Evolutionary conservation across 208 protist genomes (phyloP), one percentile per base, ranked within the genome.

Genomic region (Spongospora subterranea): DNA sequence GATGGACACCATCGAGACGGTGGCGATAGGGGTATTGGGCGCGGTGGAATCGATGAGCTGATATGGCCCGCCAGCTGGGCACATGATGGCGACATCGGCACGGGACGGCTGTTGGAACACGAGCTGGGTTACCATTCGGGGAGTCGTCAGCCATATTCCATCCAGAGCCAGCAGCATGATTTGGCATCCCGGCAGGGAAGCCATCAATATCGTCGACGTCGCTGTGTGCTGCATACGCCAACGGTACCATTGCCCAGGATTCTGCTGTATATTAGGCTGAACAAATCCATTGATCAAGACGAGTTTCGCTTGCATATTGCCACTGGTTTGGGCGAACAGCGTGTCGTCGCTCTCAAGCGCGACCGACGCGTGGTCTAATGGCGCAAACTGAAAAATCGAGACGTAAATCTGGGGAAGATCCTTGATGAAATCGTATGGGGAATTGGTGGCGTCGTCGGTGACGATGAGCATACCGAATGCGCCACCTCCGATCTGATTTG

Each of bases 101-200:
- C 53, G 46, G 29, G 76, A 60, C 0, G 90, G 64, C 38, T 64
- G 41, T 46, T 89, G 38, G 64, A 71, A 64, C 24, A 35, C 32
- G 29, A 46, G 38, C 0, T 0, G 35, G 0, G 88, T 66, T 0
- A 45, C 76, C n/a, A 45, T 76, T 38, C 71, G 90, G 0, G 90
- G 71, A 38, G 90, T n/a, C 6, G 35, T 43, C n/a, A 92, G 90
- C 45, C 60, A 89, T 29, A 92, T 45, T 0, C 90, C 90, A 54
- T 92, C 90, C 38, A 89, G 53, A 50, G 90, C 90, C 45, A 92
- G 71, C 20, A 92, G 50, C 76, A 71, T 53, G 0, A 89, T 1
- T 77, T 88, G 45, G 77, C 90, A 92, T 45, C 65, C 65, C 32
- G 71, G 46, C 0, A 0, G 0, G 0, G 66, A 64, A 24, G 66